phyloP scores from a whole-genome alignment of 768 basidiomycete genomes.

The Psilocybe cyanescens region DNA sequence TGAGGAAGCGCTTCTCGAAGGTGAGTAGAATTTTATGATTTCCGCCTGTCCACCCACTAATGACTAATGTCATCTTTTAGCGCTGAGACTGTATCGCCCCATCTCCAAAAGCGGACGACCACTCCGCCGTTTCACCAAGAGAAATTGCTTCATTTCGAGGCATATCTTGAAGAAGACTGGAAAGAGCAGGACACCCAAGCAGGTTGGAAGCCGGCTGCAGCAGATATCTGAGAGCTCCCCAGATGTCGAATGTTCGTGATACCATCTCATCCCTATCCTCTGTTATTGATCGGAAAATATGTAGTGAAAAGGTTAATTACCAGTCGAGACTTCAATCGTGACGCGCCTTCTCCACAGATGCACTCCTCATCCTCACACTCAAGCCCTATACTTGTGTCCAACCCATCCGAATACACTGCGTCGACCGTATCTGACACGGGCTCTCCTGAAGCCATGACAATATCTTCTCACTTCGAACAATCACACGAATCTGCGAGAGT shows the following conservation, averaged over 20 bases:
- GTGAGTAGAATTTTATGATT: slow-evolving; percentile 5
- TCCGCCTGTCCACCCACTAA: neutral
- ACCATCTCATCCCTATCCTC: neutral
- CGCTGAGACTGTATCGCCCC: slow-evolving; percentile 21
- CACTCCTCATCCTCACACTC: slow-evolving; percentile 4
- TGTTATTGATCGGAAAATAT: neutral
- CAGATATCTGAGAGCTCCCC: slow-evolving; percentile 71
- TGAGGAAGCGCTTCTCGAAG: slow-evolving; percentile 28
- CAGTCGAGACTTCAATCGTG: slow-evolving; percentile 16
- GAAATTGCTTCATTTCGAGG: slow-evolving; percentile 75
- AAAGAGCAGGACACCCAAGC: slow-evolving; percentile 67
- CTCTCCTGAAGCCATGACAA: neutral
- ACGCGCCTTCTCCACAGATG: slow-evolving; percentile 1
- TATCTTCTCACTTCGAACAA: neutral
- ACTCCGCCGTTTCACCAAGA: slow-evolving; percentile 64
- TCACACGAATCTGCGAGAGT: neutral
- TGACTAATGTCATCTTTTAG: neutral
- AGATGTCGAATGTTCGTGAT: slow-evolving; percentile 59
- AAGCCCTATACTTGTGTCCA: slow-evolving; percentile 2
- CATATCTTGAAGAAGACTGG: slow-evolving; percentile 68
- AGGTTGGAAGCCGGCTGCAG: slow-evolving; percentile 77
- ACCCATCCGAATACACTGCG: slow-evolving; percentile 2
- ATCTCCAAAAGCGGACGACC: slow-evolving; percentile 23
- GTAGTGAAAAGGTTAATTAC: slow-evolving; percentile 23
- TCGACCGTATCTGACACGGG: neutral